Percentiles rank a stretch among this genome's conserved stretches.
Conservation (phyloP, 2,329 filamentous ascomycete species). For the Aspergillus amoenus region DNA sequence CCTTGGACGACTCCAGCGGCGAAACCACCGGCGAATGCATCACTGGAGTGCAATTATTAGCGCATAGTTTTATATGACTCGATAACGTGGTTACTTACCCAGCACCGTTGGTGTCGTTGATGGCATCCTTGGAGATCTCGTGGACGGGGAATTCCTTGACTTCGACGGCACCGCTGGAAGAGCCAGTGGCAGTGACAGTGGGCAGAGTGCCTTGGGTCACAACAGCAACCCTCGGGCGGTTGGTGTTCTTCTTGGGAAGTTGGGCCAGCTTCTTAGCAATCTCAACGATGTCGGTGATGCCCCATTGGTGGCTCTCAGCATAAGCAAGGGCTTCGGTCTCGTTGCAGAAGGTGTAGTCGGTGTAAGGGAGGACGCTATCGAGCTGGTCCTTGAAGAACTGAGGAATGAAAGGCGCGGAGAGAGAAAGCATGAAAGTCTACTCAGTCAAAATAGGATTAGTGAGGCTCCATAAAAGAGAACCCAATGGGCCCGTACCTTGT, state of each 20-base stretch:
- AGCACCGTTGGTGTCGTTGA: constrained; percentile 95
- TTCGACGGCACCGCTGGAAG: constrained; percentile 63
- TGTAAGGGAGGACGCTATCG: constrained; percentile 82
- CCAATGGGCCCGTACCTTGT: constrained; percentile 63
- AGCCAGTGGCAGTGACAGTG: constrained; percentile 75
- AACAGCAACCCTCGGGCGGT: constrained; percentile 81
- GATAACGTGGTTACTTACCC: constrained; percentile 49
- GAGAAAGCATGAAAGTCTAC: constrained; percentile 73
- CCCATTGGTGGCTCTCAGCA: constrained; percentile 75
- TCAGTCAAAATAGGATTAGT: constrained; percentile 4
- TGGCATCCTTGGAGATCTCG: constrained; percentile 71
- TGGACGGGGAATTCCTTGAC: constrained; percentile 80
- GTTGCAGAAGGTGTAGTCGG: constrained; percentile 95
- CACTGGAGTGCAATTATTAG: constrained; percentile 50
- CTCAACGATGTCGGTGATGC: constrained; percentile 74
- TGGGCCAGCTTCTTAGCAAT: constrained; percentile 84
- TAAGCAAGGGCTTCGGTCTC: constrained; percentile 91
- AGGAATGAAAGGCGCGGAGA: constrained; percentile 92
- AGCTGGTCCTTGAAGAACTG: constrained; percentile 98
- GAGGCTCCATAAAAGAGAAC: background rate
- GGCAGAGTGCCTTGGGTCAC: constrained; percentile 93
- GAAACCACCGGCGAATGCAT: constrained; percentile 95
- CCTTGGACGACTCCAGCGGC: constrained; percentile 84
- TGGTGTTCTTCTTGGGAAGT: constrained; percentile 86
- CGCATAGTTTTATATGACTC: background rate